Evolutionary conservation across 1,139 yeast species (phyloP).

Genomic region (Geotrichum bryndzae): DNA sequence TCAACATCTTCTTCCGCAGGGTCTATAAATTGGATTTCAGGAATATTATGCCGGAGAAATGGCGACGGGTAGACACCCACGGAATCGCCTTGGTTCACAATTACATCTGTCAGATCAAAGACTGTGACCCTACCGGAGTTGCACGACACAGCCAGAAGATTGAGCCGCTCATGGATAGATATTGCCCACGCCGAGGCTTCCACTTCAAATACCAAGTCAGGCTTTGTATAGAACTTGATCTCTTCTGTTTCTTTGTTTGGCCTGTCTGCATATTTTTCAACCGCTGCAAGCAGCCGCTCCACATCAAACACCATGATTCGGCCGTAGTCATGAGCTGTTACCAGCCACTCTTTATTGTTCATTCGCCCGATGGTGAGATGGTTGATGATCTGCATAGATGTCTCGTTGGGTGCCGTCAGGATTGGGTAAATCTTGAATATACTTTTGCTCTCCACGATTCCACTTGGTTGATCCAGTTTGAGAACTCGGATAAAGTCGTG

Average conservation of each 20-base stretch:
- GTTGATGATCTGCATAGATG: slow-evolving; percentile 39
- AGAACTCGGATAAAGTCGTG: neutral
- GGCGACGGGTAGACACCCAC: slow-evolving; percentile 31
- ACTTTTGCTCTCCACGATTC: neutral
- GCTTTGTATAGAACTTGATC: neutral
- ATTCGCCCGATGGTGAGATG: slow-evolving; percentile 35
- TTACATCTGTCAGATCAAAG: slow-evolving; percentile 32
- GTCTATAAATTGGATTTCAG: slow-evolving; percentile 46
- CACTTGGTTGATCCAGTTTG: neutral
- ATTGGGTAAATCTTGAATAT: neutral
- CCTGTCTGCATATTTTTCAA: neutral
- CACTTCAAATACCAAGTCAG: slow-evolving; percentile 6
- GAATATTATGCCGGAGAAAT: slow-evolving; percentile 52
- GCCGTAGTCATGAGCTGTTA: slow-evolving; percentile 55
- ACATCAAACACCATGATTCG: slow-evolving; percentile 43
- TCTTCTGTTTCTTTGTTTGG: neutral
- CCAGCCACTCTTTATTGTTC: slow-evolving; percentile 32
- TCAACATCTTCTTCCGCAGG: slow-evolving; percentile 21
- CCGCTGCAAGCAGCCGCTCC: slow-evolving; percentile 21
- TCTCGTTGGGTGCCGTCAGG: neutral
- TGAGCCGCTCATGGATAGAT: slow-evolving; percentile 39
- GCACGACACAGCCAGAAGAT: slow-evolving; percentile 50
- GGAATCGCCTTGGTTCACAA: neutral
- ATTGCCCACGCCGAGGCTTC: slow-evolving; percentile 60
- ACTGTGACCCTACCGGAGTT: slow-evolving; percentile 48